Conservation (phyloP, 352 stramenopile species). For the Saprolegnia diclina region DNA sequence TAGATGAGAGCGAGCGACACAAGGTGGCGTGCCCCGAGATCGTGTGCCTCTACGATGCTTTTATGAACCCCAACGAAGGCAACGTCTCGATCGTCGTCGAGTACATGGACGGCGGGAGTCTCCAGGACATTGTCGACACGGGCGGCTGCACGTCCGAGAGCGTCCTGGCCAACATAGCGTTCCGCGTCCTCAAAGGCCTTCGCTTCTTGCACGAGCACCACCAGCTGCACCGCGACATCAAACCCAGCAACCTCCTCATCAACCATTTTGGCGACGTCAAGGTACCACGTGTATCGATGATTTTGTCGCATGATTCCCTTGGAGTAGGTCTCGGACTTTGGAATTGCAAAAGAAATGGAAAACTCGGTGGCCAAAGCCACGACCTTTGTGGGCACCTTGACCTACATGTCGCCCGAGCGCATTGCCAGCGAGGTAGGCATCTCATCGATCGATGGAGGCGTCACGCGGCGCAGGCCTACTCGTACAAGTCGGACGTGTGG, state of each 20-base stretch:
- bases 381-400: slow-evolving; percentile 89
- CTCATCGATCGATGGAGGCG: slow-evolving; percentile 35
- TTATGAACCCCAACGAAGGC: slow-evolving; percentile 87
- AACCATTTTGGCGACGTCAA: slow-evolving; percentile 89
- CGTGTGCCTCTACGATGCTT: slow-evolving; percentile 92
- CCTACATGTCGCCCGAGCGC: slow-evolving; percentile 92
- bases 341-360: slow-evolving; percentile 79
- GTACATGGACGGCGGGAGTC: slow-evolving; percentile 93
- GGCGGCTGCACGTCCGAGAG: slow-evolving; percentile 81
- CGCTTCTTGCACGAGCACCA: slow-evolving; percentile 85
- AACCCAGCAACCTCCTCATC: slow-evolving; percentile 91
- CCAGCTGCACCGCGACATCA: slow-evolving; percentile 93
- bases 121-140: slow-evolving; percentile 89
- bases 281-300: slow-evolving; percentile 35
- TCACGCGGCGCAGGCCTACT: slow-evolving; percentile 53
- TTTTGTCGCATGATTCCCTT: no score
- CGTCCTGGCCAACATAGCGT: slow-evolving; percentile 86
- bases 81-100: slow-evolving; percentile 93
- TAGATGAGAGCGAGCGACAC: slow-evolving; percentile 25
- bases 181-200: slow-evolving; percentile 80
- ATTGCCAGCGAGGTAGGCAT: slow-evolving; percentile 81
- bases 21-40: slow-evolving; percentile 58
- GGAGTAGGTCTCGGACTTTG: slow-evolving; percentile 64
- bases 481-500: slow-evolving; percentile 85
- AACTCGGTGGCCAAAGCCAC: slow-evolving; percentile 82